Conservation (phyloP, 1,284 basidiomycete species). For the Thecaphora thlaspeos region DNA sequence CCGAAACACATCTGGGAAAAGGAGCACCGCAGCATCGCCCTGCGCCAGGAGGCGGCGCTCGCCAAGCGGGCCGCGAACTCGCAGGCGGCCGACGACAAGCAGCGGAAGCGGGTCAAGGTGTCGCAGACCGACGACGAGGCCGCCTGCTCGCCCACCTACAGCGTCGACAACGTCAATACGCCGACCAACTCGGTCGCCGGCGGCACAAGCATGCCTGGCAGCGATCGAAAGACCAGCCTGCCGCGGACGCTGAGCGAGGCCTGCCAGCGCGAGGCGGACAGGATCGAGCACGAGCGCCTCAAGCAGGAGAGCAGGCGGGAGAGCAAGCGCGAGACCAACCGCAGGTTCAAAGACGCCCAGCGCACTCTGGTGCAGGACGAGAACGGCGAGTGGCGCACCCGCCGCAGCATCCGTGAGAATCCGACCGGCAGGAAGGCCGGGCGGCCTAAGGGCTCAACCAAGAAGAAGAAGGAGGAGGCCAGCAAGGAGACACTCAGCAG, state of each 20-base stretch:
- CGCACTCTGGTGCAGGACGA: conserved; percentile 29
- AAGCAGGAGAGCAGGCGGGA: not conserved
- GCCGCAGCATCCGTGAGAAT: conserved; percentile 41
- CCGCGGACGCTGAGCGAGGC: conserved; percentile 35
- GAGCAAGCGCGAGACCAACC: conserved; percentile 2
- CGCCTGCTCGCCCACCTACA: conserved; percentile 7
- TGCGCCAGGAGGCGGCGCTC: conserved; percentile 19
- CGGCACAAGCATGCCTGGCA: too few relatives aligned
- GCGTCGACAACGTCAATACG: conserved; percentile 5
- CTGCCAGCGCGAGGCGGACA: conserved; percentile 31
- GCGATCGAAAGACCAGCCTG: conserved; percentile 19
- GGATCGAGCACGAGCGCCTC: conserved; percentile 17
- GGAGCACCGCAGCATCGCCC: conserved; percentile 25
- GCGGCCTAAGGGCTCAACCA: conserved; percentile 32
- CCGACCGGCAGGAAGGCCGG: conserved; percentile 32
- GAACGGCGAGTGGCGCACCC: conserved; percentile 37
- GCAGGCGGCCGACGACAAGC: not conserved
- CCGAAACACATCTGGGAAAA: conserved; percentile 42
- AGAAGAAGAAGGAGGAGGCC: not conserved
- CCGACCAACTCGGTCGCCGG: conserved; percentile 6
- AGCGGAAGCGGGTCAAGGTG: conserved; percentile 16
- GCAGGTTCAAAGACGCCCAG: conserved; percentile 23
- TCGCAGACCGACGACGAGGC: conserved; percentile 13
- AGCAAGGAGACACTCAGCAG: conserved; percentile 6
- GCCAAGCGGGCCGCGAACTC: conserved; percentile 1